Percentiles rank a stretch among this genome's conserved stretches.
These are phyloP conservation scores for Lentinula lateritia DNA, from an alignment of 768 basidiomycete species.

Conservation along the genomic window DNA sequence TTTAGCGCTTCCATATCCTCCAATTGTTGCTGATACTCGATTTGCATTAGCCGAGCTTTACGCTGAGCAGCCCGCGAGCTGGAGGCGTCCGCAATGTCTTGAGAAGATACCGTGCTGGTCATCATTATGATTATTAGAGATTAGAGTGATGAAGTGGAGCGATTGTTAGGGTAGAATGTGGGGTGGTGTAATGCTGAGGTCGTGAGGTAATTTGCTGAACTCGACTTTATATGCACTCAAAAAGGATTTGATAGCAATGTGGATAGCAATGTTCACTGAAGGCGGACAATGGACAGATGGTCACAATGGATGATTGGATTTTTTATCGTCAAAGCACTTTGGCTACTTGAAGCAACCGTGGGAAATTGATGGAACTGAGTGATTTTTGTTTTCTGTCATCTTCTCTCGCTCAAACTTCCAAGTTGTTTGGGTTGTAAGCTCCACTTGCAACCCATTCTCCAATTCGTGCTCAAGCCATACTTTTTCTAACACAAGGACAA, in stretches of 20 bases:
- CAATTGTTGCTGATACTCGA: not conserved
- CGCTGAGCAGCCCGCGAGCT: constrained; percentile 1
- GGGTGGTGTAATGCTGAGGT: not conserved
- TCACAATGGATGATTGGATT: not conserved
- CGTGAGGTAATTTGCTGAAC: not conserved
- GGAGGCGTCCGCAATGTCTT: not conserved
- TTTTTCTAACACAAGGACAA: too few relatives aligned
- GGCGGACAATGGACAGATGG: not conserved
- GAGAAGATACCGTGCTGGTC: not conserved
- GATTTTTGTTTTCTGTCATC: not conserved
- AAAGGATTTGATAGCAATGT: not conserved
- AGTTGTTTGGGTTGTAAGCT: too few relatives aligned
- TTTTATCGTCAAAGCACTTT: not conserved
- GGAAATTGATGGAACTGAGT: not conserved
- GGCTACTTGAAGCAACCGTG: not conserved
- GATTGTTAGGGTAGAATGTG: not conserved
- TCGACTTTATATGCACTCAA: not conserved
- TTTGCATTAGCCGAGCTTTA: not conserved
- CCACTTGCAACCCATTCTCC: too few relatives aligned
- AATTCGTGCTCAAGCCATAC: too few relatives aligned
- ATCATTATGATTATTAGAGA: not conserved
- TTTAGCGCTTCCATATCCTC: constrained; percentile 1
- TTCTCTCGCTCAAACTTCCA: too few relatives aligned
- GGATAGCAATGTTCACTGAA: not conserved
- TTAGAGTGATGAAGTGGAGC: not conserved